Conservation (phyloP, 1,139 yeast genomes). For the Saccharomyces pastorianus region DNA sequence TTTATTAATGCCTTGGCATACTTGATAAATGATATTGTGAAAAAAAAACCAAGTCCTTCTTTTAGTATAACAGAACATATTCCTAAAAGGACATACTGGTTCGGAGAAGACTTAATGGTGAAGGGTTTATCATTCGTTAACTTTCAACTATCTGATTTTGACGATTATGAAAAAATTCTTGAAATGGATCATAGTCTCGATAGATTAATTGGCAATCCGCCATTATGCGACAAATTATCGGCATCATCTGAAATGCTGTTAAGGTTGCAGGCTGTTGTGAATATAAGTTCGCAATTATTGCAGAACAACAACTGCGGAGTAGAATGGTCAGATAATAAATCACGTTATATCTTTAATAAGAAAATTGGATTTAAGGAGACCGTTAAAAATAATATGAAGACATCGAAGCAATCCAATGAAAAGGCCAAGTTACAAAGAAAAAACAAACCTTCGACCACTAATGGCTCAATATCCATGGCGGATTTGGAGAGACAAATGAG, state of each 20-base stretch:
- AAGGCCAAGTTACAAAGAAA: slow-evolving; percentile 2
- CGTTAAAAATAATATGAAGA: neutral
- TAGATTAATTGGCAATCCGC: slow-evolving; percentile 25
- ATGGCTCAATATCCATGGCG: neutral
- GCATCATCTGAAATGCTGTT: slow-evolving; percentile 31
- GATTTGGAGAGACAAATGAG: neutral
- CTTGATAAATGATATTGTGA: slow-evolving; percentile 30
- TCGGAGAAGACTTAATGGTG: slow-evolving; percentile 55
- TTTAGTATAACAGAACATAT: slow-evolving; percentile 14
- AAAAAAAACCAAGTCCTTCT: slow-evolving; percentile 8
- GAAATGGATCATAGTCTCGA: slow-evolving; percentile 26
- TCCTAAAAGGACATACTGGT: slow-evolving; percentile 45
- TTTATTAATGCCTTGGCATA: slow-evolving; percentile 35
- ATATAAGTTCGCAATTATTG: slow-evolving; percentile 32
- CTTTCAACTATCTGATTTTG: slow-evolving; percentile 50
- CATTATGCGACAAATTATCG: slow-evolving; percentile 20
- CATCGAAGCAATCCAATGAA: slow-evolving; percentile 4
- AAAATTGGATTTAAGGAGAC: slow-evolving; percentile 1
- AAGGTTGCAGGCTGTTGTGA: slow-evolving; percentile 35
- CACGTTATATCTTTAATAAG: slow-evolving; percentile 13
- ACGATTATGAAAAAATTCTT: slow-evolving; percentile 37
- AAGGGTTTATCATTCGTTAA: slow-evolving; percentile 52
- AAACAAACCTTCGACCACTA: slow-evolving; percentile 1
- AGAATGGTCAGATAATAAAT: slow-evolving; percentile 22
- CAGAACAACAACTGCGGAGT: slow-evolving; percentile 32